Evolutionary conservation across 2,329 filamentous ascomycete species (phyloP).

Genomic region (Calonectria montana): DNA sequence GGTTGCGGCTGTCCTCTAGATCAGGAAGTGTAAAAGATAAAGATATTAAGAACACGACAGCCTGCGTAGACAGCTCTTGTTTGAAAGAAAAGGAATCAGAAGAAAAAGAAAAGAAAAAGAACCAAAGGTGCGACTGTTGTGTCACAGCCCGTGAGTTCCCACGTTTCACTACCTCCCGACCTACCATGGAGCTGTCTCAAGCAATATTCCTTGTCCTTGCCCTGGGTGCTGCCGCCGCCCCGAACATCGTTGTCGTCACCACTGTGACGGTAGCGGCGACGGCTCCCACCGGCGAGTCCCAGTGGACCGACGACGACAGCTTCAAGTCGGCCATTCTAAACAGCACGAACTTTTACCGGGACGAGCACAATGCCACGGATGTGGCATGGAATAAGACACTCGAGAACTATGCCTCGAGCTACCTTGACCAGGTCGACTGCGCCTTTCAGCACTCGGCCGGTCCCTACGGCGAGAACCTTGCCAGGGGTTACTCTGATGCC

Average conservation of each 20-base stretch:
- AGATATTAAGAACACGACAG: not conserved
- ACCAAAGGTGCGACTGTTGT: not conserved
- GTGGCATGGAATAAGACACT: conserved; percentile 75
- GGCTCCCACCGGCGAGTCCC: conserved; percentile 51
- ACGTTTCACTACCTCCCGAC: not conserved
- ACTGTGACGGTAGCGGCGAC: conserved; percentile 49
- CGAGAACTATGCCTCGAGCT: conserved; percentile 64
- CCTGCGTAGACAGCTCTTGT: not conserved
- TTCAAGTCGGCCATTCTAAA: conserved; percentile 70
- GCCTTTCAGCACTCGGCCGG: conserved; percentile 68
- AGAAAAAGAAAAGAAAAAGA: not conserved
- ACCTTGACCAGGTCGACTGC: conserved; percentile 56
- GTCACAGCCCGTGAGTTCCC: not conserved
- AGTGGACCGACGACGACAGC: conserved; percentile 42
- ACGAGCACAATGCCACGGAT: conserved; percentile 67
- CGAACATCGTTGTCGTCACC: conserved; percentile 37
- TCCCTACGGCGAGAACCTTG: conserved; percentile 80
- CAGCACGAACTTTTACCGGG: conserved; percentile 74
- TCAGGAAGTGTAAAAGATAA: not conserved
- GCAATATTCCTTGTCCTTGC: conserved; percentile 19
- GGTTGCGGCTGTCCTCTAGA: not conserved
- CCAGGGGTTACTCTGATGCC: conserved; percentile 72
- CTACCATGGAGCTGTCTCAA: conserved; percentile 10
- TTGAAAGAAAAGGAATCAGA: not conserved
- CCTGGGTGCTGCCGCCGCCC: conserved; percentile 23